Evolutionary conservation across 2,329 filamentous ascomycete genomes (phyloP), one percentile per base, ranked within the genome.

Genomic region (Bipolaris gigantea): DNA sequence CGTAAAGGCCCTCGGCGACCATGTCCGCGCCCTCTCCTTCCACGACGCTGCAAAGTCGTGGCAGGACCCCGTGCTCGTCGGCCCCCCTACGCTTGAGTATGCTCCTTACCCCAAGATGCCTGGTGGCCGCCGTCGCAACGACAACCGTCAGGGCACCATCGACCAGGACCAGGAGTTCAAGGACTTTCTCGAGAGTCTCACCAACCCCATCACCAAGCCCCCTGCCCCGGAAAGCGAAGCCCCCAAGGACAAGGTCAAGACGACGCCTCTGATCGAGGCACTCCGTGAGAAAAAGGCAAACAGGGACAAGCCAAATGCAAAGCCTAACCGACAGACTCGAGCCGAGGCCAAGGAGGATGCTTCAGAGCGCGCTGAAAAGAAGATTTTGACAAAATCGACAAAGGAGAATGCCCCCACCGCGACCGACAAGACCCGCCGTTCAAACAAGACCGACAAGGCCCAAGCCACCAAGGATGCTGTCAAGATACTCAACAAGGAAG

Each of bases 151-250:
- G 72, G 94, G 93, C 48, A 96, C 92, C 3, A 97, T 99, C 62
- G 94, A 99, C 66, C 92, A 96, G 71, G 94, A 99, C 68, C 86
- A 90, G 0, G 94, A 97, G 65, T 99, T 97, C 66, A 95, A 97
- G 79, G 86, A 87, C 23, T 99, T 97, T 72, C 82, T 99, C 7
- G 89, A 95, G 72, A 89, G 85, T 49, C 82, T 97, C 42, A 95
- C 92, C 1, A 91, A 95, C 63, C 85, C 83, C 2, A 80, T 85
- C 56, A 75, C 76, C n/a, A 87, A 83, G 66, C 74, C 83, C 11
- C 67, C 77, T 9, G 74, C 78, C 21, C 76, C 82, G 23, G 81
- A 85, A 30, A 82, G 81, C 36, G 74, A 81, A 3, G 82, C 65
- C 39, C 65, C 82, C 25, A 80, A 80, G 58, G 80, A 83, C 33